Percentiles rank a stretch among this genome's conserved stretches.
phyloP scores from a whole-genome alignment of 768 basidiomycete genomes.

The Calocybe cyanea region DNA sequence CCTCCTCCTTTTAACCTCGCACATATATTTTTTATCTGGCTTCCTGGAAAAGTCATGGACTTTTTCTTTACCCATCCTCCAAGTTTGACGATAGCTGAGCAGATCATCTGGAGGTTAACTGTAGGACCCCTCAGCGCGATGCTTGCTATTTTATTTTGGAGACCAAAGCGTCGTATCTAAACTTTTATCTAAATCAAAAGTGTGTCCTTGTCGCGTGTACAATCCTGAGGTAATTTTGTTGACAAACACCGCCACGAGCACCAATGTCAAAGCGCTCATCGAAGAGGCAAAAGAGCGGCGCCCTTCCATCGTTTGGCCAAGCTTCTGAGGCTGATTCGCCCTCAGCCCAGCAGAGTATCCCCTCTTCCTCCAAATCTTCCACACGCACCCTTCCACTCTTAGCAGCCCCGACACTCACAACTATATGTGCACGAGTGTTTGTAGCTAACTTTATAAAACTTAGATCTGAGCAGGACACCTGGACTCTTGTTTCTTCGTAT shows the following conservation, averaged over 20 bases:
- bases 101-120: conserved; percentile 36
- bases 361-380: conserved; percentile 52
- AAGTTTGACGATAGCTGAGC: conserved; percentile 21
- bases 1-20: conserved; percentile 52
- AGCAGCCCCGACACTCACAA: conserved; percentile 40
- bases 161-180: too few species aligned
- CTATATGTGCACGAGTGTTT: conserved; percentile 50
- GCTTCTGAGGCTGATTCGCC: conserved; percentile 42
- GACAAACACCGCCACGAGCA: too few species aligned
- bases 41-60: conserved; percentile 16
- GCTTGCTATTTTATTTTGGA: conserved; percentile 6
- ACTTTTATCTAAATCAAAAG: too few species aligned
- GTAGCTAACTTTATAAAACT: conserved; percentile 39
- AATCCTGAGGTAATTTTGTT: too few species aligned
- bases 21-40: conserved; percentile 20
- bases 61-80: conserved; percentile 17
- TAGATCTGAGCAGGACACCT: conserved; percentile 31
- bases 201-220: too few species aligned
- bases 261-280: conserved; percentile 9
- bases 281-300: conserved; percentile 13
- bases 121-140: conserved; percentile 38
- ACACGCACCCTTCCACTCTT: conserved; percentile 32
- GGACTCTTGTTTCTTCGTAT: conserved; percentile 35
- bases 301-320: conserved; percentile 32
- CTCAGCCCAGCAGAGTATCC: conserved; percentile 27